Evolutionary conservation across 1,284 basidiomycete species (phyloP).

Genomic region (Psilocybe mexicana): DNA sequence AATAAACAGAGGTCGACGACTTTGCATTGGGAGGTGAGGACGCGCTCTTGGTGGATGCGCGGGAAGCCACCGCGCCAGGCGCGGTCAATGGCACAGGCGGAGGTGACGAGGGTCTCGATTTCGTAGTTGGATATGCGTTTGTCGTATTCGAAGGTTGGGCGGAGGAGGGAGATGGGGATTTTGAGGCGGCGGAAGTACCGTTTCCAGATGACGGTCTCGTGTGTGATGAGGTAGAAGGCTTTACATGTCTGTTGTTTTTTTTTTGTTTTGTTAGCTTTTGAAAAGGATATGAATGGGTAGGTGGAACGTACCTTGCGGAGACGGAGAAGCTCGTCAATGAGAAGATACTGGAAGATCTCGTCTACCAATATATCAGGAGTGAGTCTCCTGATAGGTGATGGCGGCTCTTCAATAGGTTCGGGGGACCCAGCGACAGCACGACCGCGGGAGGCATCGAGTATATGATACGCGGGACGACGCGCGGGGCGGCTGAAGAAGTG

Average conservation of each 20-base stretch:
- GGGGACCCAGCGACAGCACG: no score
- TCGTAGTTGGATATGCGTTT: constrained; percentile 51
- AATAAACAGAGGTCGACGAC: constrained; percentile 61
- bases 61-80: constrained; percentile 53
- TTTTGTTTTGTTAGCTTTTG: neutral
- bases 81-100: constrained; percentile 59
- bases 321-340: constrained; percentile 11
- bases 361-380: constrained; percentile 9
- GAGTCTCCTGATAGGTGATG: neutral
- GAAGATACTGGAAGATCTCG: constrained; percentile 10
- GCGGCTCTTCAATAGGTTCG: no score
- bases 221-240: constrained; percentile 57
- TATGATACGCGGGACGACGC: no score
- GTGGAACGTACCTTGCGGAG: constrained; percentile 9
- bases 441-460: no score
- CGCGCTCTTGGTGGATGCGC: constrained; percentile 33
- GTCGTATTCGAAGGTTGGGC: constrained; percentile 55
- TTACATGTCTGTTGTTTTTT: constrained; percentile 47
- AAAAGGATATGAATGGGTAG: neutral
- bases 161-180: constrained; percentile 61
- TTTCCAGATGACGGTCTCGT: constrained; percentile 71
- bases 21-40: constrained; percentile 42
- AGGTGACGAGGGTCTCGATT: constrained; percentile 61
- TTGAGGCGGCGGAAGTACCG: constrained; percentile 53
- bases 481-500: no score